These are phyloP conservation scores for Phlebopus sp. DNA, from an alignment of 1,284 basidiomycete genomes.

Conservation along the genomic window DNA sequence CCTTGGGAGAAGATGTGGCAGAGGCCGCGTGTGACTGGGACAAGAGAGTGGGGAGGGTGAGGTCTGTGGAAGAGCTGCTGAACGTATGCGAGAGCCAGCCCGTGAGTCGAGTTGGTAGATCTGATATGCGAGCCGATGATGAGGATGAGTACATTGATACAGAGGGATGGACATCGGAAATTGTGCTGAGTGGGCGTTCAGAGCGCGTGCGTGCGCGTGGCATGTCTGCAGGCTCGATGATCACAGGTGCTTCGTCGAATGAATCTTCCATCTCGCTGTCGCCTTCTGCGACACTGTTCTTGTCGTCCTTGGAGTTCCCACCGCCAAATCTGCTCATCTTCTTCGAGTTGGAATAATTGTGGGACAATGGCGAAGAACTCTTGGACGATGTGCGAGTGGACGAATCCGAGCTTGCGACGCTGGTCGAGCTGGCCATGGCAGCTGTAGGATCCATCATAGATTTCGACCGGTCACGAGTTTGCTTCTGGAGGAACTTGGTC, in stretches of 20 bases:
- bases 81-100: slow-evolving; percentile 80
- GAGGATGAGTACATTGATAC: slow-evolving; percentile 30
- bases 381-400: slow-evolving; percentile 32
- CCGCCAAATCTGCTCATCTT: slow-evolving; percentile 12
- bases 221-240: slow-evolving; percentile 45
- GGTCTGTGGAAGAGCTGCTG: slow-evolving; percentile 64
- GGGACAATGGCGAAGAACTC: slow-evolving; percentile 21
- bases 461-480: slow-evolving; percentile 56
- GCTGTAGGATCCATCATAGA: slow-evolving; percentile 53
- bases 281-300: slow-evolving; percentile 17
- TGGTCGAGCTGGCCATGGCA: slow-evolving; percentile 37
- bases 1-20: slow-evolving; percentile 40
- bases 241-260: slow-evolving; percentile 47
- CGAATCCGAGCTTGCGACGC: slow-evolving; percentile 40
- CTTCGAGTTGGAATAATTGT: slow-evolving; percentile 24
- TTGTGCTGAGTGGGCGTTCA: slow-evolving; percentile 43
- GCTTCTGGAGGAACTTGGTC: slow-evolving; percentile 65
- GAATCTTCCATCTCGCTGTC: slow-evolving; percentile 24
- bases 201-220: slow-evolving; percentile 44
- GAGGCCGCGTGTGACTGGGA: slow-evolving; percentile 39
- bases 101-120: slow-evolving; percentile 61
- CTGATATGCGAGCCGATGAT: slow-evolving; percentile 38
- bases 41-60: slow-evolving; percentile 60
- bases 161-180: slow-evolving; percentile 42
- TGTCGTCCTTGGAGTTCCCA: slow-evolving; percentile 18